Conservation (phyloP, 148 eudicot genomes). For the Chenopodium suecicum region DNA sequence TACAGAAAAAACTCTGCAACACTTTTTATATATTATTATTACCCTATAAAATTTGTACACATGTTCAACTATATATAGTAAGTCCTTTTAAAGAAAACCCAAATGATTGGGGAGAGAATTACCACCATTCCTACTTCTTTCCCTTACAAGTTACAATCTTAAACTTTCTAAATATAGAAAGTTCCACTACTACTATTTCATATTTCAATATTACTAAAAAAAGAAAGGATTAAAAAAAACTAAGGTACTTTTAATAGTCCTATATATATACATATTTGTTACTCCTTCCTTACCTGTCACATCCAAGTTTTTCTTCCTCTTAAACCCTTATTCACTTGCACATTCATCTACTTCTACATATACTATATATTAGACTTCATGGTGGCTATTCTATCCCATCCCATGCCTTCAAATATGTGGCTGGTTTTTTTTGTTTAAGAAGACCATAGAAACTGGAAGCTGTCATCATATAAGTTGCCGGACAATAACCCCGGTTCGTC, state of each 20-base stretch:
- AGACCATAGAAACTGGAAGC: conserved; percentile 38
- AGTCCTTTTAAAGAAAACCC: neutral
- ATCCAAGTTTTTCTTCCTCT: neutral
- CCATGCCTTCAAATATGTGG: neutral
- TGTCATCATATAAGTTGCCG: conserved; percentile 28
- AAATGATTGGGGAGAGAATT: conserved; percentile 12
- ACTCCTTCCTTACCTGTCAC: neutral
- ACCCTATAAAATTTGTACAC: conserved; percentile 12
- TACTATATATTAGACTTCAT: neutral
- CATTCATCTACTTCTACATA: neutral
- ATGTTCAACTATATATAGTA: neutral
- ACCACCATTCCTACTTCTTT: conserved; percentile 9
- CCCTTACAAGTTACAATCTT: neutral
- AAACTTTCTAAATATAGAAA: neutral
- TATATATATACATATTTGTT: conserved; percentile 12
- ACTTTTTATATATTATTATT: neutral
- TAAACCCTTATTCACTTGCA: conserved; percentile 18
- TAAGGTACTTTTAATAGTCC: conserved; percentile 3
- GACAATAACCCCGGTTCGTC: conserved; percentile 17
- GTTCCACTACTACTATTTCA: neutral
- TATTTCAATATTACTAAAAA: neutral
- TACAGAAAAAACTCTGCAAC: conserved; percentile 6
- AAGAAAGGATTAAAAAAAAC: neutral
- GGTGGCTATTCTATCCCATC: conserved; percentile 3
- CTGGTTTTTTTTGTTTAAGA: conserved; percentile 2